Base-by-base conservation (phyloP, 2,329 filamentous ascomycete genomes). In the Fusarium tanahbumbuense region DNA sequence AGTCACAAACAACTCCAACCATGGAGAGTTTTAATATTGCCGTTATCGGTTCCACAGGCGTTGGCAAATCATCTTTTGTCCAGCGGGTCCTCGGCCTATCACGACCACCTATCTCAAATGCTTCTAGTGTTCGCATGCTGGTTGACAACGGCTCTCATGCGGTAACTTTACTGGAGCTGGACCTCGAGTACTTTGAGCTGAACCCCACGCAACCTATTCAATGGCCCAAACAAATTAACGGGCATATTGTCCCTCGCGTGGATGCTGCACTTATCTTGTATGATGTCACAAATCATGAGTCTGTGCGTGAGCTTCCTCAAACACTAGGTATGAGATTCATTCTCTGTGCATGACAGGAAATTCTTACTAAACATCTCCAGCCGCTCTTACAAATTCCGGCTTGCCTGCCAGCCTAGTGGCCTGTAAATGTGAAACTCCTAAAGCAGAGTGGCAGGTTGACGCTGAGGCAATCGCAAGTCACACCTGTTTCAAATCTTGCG, bases 191-290 rank as follows among this genome's bases (percentile, higher is more conserved):
- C 70, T 89, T 91, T 75, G 88, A 91, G 75, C 82, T 91, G 67
- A 84, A 85, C 68, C 84, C 87, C 25, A 68, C 74, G 58, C 84
- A 86, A 65, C 85, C 86, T 58, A 88, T 91, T 64, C 85, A 88
- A 77, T 91, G 89, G 89, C 89, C 89, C 15, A 89, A 88, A 73
- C 87, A 90, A 75, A 87, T 90, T 72, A 87, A 91, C 76, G 92
- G 93, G 64, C 85, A 90, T 68, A 87, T 90, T 66, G 85, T 93
- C 64, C 93, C 93, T 52, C 87, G 86, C 42, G 87, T 97, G 75
- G 93, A 98, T 76, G 95, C 92, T 22, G 93, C 92, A 47, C 82
- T 98, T 73, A 88, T 95, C 62, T 83, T 98, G 50, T 97, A 97
- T 84, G 93, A 98, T 85, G 92, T 97, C 46, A 92, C 90, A 79